Base-by-base conservation (phyloP, 176 grass and related monocot genomes). In the Avena insularis region DNA sequence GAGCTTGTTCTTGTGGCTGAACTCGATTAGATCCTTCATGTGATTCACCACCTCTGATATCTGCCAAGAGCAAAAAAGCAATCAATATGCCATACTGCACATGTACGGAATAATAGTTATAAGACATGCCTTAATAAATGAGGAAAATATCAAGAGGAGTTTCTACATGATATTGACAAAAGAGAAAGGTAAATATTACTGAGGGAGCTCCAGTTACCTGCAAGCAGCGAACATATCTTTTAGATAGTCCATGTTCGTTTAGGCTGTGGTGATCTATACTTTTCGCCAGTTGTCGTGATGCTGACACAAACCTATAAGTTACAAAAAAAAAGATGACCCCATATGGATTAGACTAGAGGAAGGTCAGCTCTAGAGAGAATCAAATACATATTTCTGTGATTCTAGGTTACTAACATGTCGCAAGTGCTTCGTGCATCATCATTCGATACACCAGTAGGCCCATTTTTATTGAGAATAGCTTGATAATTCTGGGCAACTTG, bases 21-120 rank as follows among this genome's bases (percentile, higher is more conserved):
- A 97, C 85, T 97, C 92, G 83, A 99, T 97, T 69, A 99, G 85
- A 81, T 94, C 97, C 67, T 99, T 99, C 97, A 99, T 99, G 87
- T 93, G 93, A 93, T 94, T 97, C 68, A 99, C 97, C 77, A 99
- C 94, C 91, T 99, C 97, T 20, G 94, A 96, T 91, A 99, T 94
- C 94, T 99, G 83, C 55, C 17, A 85, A 80, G 53, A 49, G 75
- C 48, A 85, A 13, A 77, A 15, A 79, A 75, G 77, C 13, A 79
- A 80, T 86, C 56, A 88, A 56, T 16, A 48, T 65, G 71, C 9
- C 35, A 61, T 31, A 48, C 20, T 33, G 83, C 57, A 76, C 65
- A 80, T 13, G 57, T 78, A 83, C 2, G 14, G 20, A 86, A 82
- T 9, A 38, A 57, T 27, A 17, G 47, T 19, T 69, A 58, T 8